phyloP scores from a whole-genome alignment of 2,329 filamentous ascomycete genomes.

The Tolypocladium inflatum region DNA sequence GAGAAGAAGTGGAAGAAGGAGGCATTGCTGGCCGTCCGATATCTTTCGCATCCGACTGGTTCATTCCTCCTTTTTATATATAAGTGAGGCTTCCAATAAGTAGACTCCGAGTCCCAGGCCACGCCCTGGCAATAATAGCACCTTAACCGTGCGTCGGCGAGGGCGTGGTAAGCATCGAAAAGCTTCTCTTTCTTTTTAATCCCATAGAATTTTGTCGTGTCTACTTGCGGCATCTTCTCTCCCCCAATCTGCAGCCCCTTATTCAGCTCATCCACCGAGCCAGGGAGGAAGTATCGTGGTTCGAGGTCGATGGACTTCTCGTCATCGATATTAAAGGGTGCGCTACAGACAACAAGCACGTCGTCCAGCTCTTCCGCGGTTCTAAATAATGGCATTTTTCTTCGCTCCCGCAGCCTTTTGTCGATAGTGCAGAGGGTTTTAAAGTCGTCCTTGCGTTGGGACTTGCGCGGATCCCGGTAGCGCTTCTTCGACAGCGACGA shows the following conservation, averaged over 20 bases:
- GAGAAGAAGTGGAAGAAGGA: background rate
- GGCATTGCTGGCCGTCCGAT: background rate
- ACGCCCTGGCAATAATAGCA: background rate
- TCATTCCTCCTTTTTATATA: background rate
- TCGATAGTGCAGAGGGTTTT: background rate
- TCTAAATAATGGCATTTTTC: background rate
- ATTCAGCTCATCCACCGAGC: background rate
- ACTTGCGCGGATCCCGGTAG: too few relatives aligned
- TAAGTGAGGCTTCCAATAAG: background rate
- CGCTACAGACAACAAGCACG: background rate
- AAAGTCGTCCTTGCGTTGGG: background rate
- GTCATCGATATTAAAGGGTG: conserved; percentile 7
- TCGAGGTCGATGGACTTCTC: conserved; percentile 8
- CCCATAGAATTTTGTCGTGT: too few relatives aligned
- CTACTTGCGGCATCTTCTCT: too few relatives aligned
- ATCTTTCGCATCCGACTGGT: background rate
- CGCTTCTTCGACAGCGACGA: too few relatives aligned
- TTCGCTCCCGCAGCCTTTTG: background rate
- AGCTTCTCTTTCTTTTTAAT: background rate
- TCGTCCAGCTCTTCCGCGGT: background rate
- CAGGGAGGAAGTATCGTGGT: conserved; percentile 5
- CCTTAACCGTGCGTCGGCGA: background rate
- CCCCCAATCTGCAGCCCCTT: too few relatives aligned
- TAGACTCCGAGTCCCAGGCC: background rate
- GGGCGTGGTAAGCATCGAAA: background rate